Evolutionary conservation across 495 filamentous ascomycete genomes (phyloP), one percentile per base, ranked within the genome.

Genomic region (Penicillium argentinense): DNA sequence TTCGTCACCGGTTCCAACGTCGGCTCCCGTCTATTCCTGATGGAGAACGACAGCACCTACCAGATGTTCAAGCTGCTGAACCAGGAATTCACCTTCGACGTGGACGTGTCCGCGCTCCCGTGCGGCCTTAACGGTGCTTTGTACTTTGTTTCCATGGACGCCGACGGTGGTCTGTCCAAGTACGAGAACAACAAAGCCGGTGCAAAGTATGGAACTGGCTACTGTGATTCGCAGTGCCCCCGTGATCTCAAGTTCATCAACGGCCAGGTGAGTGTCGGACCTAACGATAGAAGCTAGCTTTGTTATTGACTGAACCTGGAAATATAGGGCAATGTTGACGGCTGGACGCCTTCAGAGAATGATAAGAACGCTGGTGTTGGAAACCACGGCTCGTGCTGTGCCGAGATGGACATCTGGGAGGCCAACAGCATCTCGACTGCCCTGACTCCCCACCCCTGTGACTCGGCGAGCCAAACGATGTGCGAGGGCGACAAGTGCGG

Each of bases 81-180:
- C 53, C 67, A 75, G 52, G 85, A 89, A 67, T 74, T 89, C 54
- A 80, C 79, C 4, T 87, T 89, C 46, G 81, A 84, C 43, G 83
- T 87, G 0, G 85, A 89, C 42, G 67, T 81, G 19, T 81, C 76
- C 17, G 72, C 78, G 25, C 66, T 87, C 16, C 79, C 82, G 0
- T 89, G 85, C 54, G 85, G 85, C 25, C 77, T 83, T 52, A 87
- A 90, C 64, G 85, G 86, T 42, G 85, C 85, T n/a, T 63, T 89
- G 19, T 89, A 89, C 62, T 73, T 88, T 5, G 72, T 78, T 3
- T 63, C 78, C 54, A 88, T 89, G 85, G 75, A 83, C 27, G 60
- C 73, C 7, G 77, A 78, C 39, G 85, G 85, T 57, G 84, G 80
- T 14, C 62, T 76, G 50, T 47, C 74, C 22, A 62, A 67, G 29